Base-by-base conservation (phyloP, 495 filamentous ascomycete genomes). In the Neurospora africana region DNA sequence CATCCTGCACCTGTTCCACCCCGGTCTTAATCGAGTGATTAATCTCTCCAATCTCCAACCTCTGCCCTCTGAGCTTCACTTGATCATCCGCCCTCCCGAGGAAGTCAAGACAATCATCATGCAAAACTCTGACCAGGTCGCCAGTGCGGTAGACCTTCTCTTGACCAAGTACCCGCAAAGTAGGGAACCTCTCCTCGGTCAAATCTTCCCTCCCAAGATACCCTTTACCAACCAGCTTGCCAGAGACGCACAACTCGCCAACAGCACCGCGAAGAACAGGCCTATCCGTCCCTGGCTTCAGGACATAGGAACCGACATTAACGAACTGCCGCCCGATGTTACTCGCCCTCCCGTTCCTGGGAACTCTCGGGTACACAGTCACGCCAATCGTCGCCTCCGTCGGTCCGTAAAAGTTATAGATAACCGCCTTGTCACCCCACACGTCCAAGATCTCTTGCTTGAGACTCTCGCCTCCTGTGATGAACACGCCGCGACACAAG, bases 341-440 rank as follows among this genome's bases (percentile, higher is more conserved):
- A 4, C 91, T 90, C 2, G 93, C 83, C 69, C 91, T 91, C 9
- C 91, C 93, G 68, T 89, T 89, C 27, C 79, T 75, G 1, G 89
- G 89, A 41, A 97, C 91, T 41, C 90, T 86, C 11, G 89, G 88
- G 73, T 89, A 93, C 80, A 93, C 93, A 0, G 91, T 92, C 58
- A 91, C 90, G 5, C 94, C 94, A 75, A 98, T 97, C 0, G 94
- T 97, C 0, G 91, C 89, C 78, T 98, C 94, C 0, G 94, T 97
- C 2, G 94, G 94, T 6, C 94, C 94, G 70, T 89, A 90, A 33
- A 89, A 90, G 74, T 93, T 93, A 79, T 91, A 90, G n/a, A 93
- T 90, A 27, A 88, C 87, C 11, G 82, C 80, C 44, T 83, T 78
- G 4, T 84, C 81, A 5, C 91, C 91, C 91, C 91, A 93, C 5